Conservation (phyloP, 495 filamentous ascomycete genomes). For the Neurospora africana region DNA sequence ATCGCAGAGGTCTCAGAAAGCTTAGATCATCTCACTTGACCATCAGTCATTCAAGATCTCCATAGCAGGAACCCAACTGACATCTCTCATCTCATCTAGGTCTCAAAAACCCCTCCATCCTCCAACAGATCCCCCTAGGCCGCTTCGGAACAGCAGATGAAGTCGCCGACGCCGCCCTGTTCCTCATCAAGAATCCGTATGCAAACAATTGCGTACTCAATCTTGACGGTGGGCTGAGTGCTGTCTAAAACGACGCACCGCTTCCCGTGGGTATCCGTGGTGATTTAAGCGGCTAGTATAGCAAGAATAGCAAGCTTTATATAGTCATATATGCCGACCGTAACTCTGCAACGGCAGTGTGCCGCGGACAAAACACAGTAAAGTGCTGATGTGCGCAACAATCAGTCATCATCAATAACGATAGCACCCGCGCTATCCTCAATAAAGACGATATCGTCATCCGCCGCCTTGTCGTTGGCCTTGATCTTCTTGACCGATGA, state of each 20-base stretch:
- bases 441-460: conserved; percentile 43
- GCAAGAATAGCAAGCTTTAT: not conserved
- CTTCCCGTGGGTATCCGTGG: not conserved
- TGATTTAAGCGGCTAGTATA: not conserved
- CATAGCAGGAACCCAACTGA: not conserved
- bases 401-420: conserved; percentile 46
- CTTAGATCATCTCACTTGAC: not conserved
- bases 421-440: conserved; percentile 53
- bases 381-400: not conserved
- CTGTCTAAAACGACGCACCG: conserved; percentile 32
- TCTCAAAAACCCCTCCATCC: conserved; percentile 22
- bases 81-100: not conserved
- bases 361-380: not conserved
- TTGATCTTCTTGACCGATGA: conserved; percentile 34
- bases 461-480: conserved; percentile 14
- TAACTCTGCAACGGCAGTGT: not conserved
- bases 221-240: conserved; percentile 76
- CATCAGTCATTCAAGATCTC: not conserved
- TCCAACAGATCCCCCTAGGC: conserved; percentile 47
- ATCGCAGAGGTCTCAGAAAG: not conserved
- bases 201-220: conserved; percentile 78
- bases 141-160: conserved; percentile 59
- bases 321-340: not conserved
- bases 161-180: conserved; percentile 70
- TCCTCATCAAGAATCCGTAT: conserved; percentile 67